Evolutionary conservation across 108 stramenopile genomes (phyloP), one percentile per base, ranked within the genome.

Genomic region (Cyclotella sp.): DNA sequence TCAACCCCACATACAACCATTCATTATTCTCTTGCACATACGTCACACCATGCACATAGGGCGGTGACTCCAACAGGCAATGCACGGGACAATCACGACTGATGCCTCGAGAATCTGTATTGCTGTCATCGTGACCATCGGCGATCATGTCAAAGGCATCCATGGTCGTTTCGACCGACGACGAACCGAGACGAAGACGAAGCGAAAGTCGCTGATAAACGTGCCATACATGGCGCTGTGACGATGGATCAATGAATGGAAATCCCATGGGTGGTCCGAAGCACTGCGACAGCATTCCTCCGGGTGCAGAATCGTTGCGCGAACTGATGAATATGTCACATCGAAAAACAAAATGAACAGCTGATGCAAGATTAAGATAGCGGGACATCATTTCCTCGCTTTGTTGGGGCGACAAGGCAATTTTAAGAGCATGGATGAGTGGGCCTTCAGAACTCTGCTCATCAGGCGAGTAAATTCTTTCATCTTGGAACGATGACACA

Each of bases 131-230:
- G 13, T 75, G 70, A 44, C 42, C 66, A 51, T 58, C 68, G 16
- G 58, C 47, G 15, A 83, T 83, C 82, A 81, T 84, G 72, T 87
- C 87, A 52, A 86, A 75, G 6, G 86, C 87, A 79, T 89, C 88
- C 72, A 77, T 84, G 7, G 81, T 81, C 39, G 87, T 72, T 76
- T 90, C 92, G 2, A 78, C 65, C 0, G 80, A 73, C n/a, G 88
- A 84, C 7, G 92, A 89, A n/a, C 89, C 90, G 12, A 90, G 76
- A 30, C 92, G 86, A 21, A 93, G 83, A 10, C 92, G 81, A 22
- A 93, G 77, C 55, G 82, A 74, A 3, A 93, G 84, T 59, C 88
- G 84, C 66, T 89, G 89, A 73, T 93, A 93, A 53, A 79, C 73
- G 24, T 70, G 73, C 87, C 88, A 93, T 12, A 93, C 64, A 16